Percentiles rank a stretch among this genome's conserved stretches.
phyloP scores from a whole-genome alignment of 1,284 basidiomycete genomes.

The Naganishia albida region DNA sequence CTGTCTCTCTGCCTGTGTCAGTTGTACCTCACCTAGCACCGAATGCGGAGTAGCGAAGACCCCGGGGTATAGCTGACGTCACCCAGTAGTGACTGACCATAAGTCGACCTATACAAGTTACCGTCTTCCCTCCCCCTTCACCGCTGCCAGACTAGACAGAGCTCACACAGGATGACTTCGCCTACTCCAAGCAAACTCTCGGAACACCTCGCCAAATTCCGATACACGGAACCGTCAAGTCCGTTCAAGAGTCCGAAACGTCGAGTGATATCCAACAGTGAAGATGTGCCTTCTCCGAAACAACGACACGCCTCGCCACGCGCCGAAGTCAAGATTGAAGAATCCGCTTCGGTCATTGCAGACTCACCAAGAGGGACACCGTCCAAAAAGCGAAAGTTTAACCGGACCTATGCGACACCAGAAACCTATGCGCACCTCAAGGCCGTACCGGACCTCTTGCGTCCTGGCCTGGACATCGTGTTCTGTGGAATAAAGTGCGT shows the following conservation, averaged over 20 bases:
- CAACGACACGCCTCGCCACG: neutral
- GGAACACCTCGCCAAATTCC: conserved; percentile 37
- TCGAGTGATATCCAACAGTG: too few relatives aligned
- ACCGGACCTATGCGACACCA: conserved; percentile 48
- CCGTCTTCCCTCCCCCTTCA: too few relatives aligned
- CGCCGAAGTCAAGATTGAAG: neutral
- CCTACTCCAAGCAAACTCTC: conserved; percentile 29
- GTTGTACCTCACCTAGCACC: too few relatives aligned
- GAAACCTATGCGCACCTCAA: conserved; percentile 48
- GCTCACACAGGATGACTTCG: neutral
- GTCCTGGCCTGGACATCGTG: conserved; percentile 59
- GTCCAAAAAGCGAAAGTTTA: conserved; percentile 35
- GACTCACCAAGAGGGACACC: conserved; percentile 4
- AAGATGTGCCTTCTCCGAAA: neutral
- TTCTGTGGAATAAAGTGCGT: conserved; percentile 69
- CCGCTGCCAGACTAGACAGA: too few relatives aligned
- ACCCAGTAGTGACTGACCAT: too few relatives aligned
- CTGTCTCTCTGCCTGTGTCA: too few relatives aligned
- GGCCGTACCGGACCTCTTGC: conserved; percentile 51
- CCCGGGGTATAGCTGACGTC: too few relatives aligned
- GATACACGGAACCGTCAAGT: conserved; percentile 29
- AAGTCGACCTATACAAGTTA: neutral
- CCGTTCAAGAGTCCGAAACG: conserved; percentile 13
- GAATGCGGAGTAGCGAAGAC: too few relatives aligned
- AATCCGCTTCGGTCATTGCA: neutral